Evolutionary conservation across 78 protist species (phyloP), one percentile per base, ranked within the genome.

Genomic region (Goniomonas avonlea): DNA sequence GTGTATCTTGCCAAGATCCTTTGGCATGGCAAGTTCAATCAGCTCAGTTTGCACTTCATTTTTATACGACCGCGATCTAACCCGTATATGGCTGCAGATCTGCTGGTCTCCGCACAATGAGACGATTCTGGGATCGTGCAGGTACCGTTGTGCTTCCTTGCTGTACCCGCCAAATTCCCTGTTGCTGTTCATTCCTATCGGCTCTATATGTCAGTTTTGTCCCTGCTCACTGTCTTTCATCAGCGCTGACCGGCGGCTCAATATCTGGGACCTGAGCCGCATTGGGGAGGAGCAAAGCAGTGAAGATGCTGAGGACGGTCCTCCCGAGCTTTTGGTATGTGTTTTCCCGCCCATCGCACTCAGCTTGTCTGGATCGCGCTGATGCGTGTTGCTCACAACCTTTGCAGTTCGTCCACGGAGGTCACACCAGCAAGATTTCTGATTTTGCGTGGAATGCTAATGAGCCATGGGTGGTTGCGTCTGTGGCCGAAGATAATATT

Each of bases 241-340:
- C 53, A 45, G 53, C 53, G 25, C 9, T 9, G 97, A 94, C 81
- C 74, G 96, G n/a, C 47, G 95, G 17, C 79, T 89, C 39, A 79
- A 63, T 43, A 85, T 94, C 65, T 89, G 94, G 94, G 97, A 94
- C 80, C 58, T 92, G 43, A 41, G 86, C 55, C 79, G 87, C 60
- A 92, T 92, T 39, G 97, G 96, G 41, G 88, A 77, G 15, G 92
- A 90, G 61, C 97, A 93, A 55, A 80, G 88, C 23, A 78, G 76
- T 27, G 95, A 92, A 79, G 95, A 92, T 37, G 91, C 94, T 32
- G 82, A 87, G 32, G 97, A 93, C 53, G 97, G 97, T 39, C 95
- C 97, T 2, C 71, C 71, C 1, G 71, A 63, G 43, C 71, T 63
- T 23, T 43, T 63, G 27, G 66, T 59, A 21, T 39, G 11, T 9